phyloP scores from a whole-genome alignment of 805 yeast species.

The Naumovozyma castellii region DNA sequence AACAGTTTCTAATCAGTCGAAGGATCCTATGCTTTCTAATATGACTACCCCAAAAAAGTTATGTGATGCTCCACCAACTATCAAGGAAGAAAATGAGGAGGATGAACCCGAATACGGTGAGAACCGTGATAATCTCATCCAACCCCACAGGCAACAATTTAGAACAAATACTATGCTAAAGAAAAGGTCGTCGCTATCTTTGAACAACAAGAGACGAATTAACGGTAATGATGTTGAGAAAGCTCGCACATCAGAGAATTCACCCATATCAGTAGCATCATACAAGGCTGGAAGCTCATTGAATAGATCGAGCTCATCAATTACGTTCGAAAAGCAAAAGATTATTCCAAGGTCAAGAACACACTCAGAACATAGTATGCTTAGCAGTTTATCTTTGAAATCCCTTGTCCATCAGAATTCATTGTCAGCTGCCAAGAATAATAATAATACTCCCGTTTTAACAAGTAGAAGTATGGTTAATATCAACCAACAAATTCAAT shows the following conservation, averaged over 20 bases:
- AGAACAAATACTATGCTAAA: neutral
- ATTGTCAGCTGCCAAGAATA: conserved; percentile 6
- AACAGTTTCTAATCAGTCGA: neutral
- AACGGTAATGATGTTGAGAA: neutral
- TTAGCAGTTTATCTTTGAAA: conserved; percentile 51
- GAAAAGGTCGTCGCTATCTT: neutral
- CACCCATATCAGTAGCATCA: neutral
- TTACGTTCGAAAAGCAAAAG: conserved; percentile 42
- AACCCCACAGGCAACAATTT: neutral
- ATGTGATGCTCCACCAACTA: conserved; percentile 1
- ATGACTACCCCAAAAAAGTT: neutral
- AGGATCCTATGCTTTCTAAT: too few species aligned
- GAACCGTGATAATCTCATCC: neutral
- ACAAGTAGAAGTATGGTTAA: conserved; percentile 17
- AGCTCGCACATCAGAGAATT: neutral
- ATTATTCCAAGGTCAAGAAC: conserved; percentile 46
- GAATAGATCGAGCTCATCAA: neutral
- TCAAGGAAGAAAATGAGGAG: conserved; percentile 3
- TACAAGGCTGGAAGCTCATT: neutral
- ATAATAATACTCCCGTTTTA: conserved; percentile 2
- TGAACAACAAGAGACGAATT: neutral
- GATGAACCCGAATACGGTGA: neutral
- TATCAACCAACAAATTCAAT: conserved; percentile 32
- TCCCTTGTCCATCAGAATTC: conserved; percentile 54
- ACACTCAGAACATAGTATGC: conserved; percentile 34